Evolutionary conservation across 345 rosid species (phyloP).

Genomic region (Gynandropsis gynandra): DNA sequence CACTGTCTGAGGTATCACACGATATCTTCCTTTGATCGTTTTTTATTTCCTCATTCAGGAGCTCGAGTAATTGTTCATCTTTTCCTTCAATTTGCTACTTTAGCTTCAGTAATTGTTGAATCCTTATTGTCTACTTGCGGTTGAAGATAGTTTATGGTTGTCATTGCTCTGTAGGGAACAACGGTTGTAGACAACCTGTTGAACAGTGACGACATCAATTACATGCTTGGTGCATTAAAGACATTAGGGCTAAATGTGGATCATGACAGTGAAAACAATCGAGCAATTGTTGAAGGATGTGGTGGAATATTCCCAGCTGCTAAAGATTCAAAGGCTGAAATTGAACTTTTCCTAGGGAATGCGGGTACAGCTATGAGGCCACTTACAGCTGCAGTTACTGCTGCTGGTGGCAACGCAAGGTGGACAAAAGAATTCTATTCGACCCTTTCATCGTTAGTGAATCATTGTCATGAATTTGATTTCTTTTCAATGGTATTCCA

Average conservation of each 20-base stretch:
- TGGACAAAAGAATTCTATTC: slow-evolving; percentile 11
- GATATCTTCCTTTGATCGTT: background rate
- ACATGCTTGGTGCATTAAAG: slow-evolving; percentile 87
- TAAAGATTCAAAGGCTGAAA: slow-evolving; percentile 39
- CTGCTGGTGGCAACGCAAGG: slow-evolving; percentile 92
- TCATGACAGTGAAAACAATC: slow-evolving; percentile 44
- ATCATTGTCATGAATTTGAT: background rate
- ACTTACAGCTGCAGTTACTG: slow-evolving; percentile 82
- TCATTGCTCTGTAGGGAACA: slow-evolving; percentile 46
- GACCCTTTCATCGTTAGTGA: background rate
- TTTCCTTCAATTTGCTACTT: background rate
- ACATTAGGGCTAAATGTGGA: slow-evolving; percentile 62
- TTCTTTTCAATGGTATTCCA: slow-evolving; percentile 21
- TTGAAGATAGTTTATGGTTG: background rate
- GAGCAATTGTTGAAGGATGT: slow-evolving; percentile 74
- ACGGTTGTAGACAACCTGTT: slow-evolving; percentile 85
- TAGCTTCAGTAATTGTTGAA: too few species aligned
- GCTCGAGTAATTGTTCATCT: background rate
- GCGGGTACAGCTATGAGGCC: slow-evolving; percentile 99
- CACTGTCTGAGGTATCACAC: slow-evolving; percentile 69
- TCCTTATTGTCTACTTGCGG: background rate
- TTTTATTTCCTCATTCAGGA: background rate
- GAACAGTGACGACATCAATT: slow-evolving; percentile 78
- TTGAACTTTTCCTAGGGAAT: slow-evolving; percentile 88
- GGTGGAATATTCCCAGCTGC: slow-evolving; percentile 73